These are phyloP conservation scores for Barnettozyma sucrosica DNA, from an alignment of 805 yeast species.

Conservation along the genomic window DNA sequence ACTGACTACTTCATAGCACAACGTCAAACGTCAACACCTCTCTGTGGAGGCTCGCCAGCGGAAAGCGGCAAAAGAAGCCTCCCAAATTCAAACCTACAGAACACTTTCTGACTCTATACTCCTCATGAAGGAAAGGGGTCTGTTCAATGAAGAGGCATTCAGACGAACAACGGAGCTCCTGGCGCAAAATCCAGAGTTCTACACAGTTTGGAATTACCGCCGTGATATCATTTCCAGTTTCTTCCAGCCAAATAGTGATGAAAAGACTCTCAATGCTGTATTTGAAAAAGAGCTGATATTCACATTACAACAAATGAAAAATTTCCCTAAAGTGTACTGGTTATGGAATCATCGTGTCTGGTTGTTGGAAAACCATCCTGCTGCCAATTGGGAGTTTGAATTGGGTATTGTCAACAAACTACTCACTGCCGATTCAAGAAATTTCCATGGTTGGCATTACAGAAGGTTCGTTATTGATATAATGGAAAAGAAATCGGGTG, in stretches of 20 bases:
- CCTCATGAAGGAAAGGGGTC: constrained; percentile 24
- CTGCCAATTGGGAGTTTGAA: constrained; percentile 66
- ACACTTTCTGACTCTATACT: constrained; percentile 40
- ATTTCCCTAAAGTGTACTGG: constrained; percentile 91
- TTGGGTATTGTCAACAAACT: constrained; percentile 62
- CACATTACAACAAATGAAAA: constrained; percentile 49
- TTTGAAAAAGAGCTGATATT: constrained; percentile 57
- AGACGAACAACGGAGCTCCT: constrained; percentile 53
- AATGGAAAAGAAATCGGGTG: constrained; percentile 24
- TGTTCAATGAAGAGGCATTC: constrained; percentile 36
- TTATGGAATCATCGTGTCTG: constrained; percentile 92
- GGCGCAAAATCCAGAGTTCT: constrained; percentile 74
- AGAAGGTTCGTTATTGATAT: constrained; percentile 60
- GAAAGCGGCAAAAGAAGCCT: constrained; percentile 52
- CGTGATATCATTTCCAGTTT: constrained; percentile 52
- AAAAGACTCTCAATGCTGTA: constrained; percentile 24
- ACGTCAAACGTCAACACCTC: constrained; percentile 54
- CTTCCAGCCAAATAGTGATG: constrained; percentile 12
- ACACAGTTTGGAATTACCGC: constrained; percentile 86
- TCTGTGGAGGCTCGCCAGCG: constrained; percentile 48
- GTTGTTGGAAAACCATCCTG: constrained; percentile 53
- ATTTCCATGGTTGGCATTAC: constrained; percentile 95
- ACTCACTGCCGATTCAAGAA: constrained; percentile 69
- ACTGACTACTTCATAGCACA: constrained; percentile 44
- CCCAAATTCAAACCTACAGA: constrained; percentile 52